Base-by-base conservation (phyloP, 1,284 basidiomycete species). In the Ganoderma sinense region DNA sequence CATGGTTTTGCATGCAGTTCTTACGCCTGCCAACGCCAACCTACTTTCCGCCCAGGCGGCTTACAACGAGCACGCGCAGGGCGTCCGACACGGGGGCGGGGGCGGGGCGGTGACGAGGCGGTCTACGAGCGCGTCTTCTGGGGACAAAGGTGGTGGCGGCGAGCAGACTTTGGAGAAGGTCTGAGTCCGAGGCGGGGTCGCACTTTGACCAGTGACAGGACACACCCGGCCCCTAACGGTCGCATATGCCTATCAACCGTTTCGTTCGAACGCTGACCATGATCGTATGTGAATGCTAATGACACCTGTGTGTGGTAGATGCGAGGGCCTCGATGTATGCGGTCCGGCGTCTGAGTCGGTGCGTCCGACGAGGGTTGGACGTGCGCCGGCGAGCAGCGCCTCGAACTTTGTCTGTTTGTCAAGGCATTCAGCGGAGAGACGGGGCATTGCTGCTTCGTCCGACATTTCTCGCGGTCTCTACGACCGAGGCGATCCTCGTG, bases 1-100 rank as follows among this genome's bases (percentile, higher is more conserved):
- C 29, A 10, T 36, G 36, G 43, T 4, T 65, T 39, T 18, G 4
- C 33, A 48, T 64, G 36, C 58, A 75, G 73, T 74, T n/a, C 68
- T 76, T 45, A 75, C 75, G 1, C 69, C 73, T 13, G 59, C 58
- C 13, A 72, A 73, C 41, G 67, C 71, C 48, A 72, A 76, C 51
- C 69, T 68, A 51, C 48, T 75, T 20, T 69, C 72, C 41, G 75
- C 69, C 0, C 74, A 73, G 41, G 55, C 64, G 14, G 75, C 75
- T 3, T 72, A 76, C 55, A 66, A 65, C 33, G 71, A 75, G 66
- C 75, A 75, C 65, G 61, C 65, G 29, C 55, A 71, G 40, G 62
- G 55, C n/a, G 45, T 7, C 6, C 36, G 3, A 36, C 36, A 36
- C 36, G 36, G 7, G 18, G 23, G 16, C 18, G 40, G 6, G 33